Evolutionary conservation across 2,329 filamentous ascomycete species (phyloP), one percentile per base, ranked within the genome.

Genomic region (Botrytis tulipae): DNA sequence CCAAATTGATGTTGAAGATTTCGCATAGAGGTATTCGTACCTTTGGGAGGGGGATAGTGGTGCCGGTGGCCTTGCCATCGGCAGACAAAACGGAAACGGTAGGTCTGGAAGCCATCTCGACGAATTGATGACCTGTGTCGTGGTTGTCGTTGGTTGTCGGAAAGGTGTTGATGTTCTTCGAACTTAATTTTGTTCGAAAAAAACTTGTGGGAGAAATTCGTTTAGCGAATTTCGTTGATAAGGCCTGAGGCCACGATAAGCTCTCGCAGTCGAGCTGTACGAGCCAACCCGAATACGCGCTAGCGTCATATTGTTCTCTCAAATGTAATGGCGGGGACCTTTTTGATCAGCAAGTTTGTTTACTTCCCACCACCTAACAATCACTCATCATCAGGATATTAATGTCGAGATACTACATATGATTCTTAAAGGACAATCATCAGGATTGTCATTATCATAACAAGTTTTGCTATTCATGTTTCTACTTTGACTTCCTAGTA

Each of bases 61-160:
- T 90, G 85, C 93, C 93, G 86, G 91, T 93, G 87, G 94, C 89
- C 88, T 92, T 89, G 89, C 96, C 96, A 92, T 98, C 95, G 87
- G 94, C 94, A 87, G 92, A 91, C 88, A 97, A 91, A 88, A 99
- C 95, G 85, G 94, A 93, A 86, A 99, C 96, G 84, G 95, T 98
- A 86, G 96, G 96, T 89, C 96, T 91, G 85, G 93, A 95, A 88
- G 95, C 93, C 94, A 97, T 97, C 77, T 78, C 76, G 78, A 80
- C 73, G 78, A 76, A 76, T 80, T 78, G 76, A 79, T 79, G 78
- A 75, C 77, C 63, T 74, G 73, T 74, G 76, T 78, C 74, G 78
- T 78, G 57, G 72, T 76, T 78, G 77, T 77, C 73, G 75, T 73
- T 76, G 75, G 78, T 77, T 69, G 71, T 73, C 71, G 71, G 46